Percentiles rank a stretch among this genome's conserved stretches.
phyloP scores from a whole-genome alignment of 2,329 filamentous ascomycete genomes.

The Colletotrichum sp. region DNA sequence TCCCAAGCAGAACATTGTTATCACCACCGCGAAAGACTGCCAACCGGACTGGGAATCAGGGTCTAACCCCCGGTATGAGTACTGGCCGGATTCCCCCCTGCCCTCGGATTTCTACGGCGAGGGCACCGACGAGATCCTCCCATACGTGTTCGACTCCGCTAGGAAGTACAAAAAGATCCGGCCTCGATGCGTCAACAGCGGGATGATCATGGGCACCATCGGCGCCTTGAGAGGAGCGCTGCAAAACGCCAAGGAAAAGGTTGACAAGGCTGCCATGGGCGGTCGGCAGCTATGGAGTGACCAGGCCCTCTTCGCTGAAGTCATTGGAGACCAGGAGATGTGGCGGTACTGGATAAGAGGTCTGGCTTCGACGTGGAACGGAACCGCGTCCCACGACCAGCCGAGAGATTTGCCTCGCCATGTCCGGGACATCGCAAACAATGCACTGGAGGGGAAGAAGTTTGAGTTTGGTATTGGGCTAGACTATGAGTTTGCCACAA shows the following conservation, averaged over 20 bases:
- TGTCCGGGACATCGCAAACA: conserved; percentile 29
- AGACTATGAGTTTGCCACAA: conserved; percentile 42
- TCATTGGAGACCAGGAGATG: conserved; percentile 43
- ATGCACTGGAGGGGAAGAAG: conserved; percentile 27
- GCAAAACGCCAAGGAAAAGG: conserved; percentile 31
- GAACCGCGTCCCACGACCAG: conserved; percentile 22
- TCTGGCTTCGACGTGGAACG: conserved; percentile 37
- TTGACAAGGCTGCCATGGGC: conserved; percentile 27
- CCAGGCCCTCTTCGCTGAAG: conserved; percentile 41
- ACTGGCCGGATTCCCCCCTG: conserved; percentile 41
- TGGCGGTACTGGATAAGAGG: conserved; percentile 37
- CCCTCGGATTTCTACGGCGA: conserved; percentile 36
- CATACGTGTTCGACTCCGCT: conserved; percentile 32
- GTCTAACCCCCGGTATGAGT: conserved; percentile 37
- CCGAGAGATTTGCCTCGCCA: conserved; percentile 17
- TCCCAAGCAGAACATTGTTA: conserved; percentile 35
- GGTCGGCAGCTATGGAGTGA: conserved; percentile 43
- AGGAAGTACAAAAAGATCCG: conserved; percentile 36
- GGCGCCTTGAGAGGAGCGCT: conserved; percentile 29
- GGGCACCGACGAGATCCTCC: conserved; percentile 32
- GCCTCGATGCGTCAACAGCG: conserved; percentile 39
- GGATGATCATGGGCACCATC: conserved; percentile 41
- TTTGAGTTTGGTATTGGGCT: conserved; percentile 45
- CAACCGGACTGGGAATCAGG: conserved; percentile 36
- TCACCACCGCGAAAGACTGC: conserved; percentile 40